Evolutionary conservation across 2,329 filamentous ascomycete genomes (phyloP), one percentile per base, ranked within the genome.

Genomic region (Curvularia verruculosa): DNA sequence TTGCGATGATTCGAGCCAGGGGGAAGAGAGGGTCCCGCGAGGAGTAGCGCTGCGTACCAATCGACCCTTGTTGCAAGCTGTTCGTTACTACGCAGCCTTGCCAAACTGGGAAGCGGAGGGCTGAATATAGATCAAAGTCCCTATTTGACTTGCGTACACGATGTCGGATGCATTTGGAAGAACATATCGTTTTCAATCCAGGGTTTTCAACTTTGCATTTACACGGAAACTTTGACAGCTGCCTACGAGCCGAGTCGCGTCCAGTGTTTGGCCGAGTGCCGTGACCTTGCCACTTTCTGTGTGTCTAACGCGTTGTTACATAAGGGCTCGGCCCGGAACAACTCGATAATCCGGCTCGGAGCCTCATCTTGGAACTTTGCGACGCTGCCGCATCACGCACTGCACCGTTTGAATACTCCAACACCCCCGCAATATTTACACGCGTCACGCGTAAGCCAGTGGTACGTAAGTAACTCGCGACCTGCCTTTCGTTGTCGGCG

Each of bases 41-140:
- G 52, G 56, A 58, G 60, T 56, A 52, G 56, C 46, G 58, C 58
- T 57, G 56, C 61, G 65, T 53, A 72, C 54, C 54, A 67, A 66
- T 70, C 67, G 53, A 70, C 66, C 61, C 61, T 66, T 65, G 60
- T 67, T 68, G 69, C 70, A 73, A 73, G 70, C 69, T 60, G 60
- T 63, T 56, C 58, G 46, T 61, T 62, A 54, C 58, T 50, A 47
- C 45, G 24, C 47, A 56, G 53, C 55, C 61, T 64, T 61, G 59
- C 59, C 64, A 49, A 62, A 65, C 56, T 58, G 64, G 65, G 65
- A 66, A 60, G 56, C 51, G 63, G 60, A 48, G 54, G 50, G 63
- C 63, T 64, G 56, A 60, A 59, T 65, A 67, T 69, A 65, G 63
- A 46, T 46, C 45, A 23, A 40, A 39, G 51, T 39, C 18, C 51